These are phyloP conservation scores for Mortierella sp. DNA, from an alignment of 371 early-diverging fungal genomes.

Conservation along the genomic window DNA sequence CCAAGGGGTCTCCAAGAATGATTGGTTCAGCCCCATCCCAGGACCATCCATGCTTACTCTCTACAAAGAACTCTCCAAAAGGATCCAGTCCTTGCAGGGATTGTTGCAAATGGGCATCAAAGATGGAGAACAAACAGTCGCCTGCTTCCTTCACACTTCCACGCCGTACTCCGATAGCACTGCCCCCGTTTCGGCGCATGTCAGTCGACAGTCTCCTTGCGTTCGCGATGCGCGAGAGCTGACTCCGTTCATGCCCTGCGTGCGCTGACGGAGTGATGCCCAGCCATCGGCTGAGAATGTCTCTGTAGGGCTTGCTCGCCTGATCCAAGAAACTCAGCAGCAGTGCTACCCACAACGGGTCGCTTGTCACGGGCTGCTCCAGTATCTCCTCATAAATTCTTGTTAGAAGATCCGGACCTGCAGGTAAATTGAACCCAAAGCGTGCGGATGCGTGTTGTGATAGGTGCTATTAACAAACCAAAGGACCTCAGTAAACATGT, in stretches of 20 bases:
- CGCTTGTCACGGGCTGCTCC: conserved; percentile 42
- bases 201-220: conserved; percentile 3
- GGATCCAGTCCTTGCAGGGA: conserved; percentile 55
- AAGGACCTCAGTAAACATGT: too few species aligned
- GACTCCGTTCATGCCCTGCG: not conserved
- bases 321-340: conserved; percentile 57
- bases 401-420: conserved; percentile 58
- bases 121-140: conserved; percentile 8
- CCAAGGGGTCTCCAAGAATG: conserved; percentile 25
- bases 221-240: not conserved
- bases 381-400: conserved; percentile 54
- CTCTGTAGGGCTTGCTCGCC: conserved; percentile 60
- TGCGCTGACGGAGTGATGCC: conserved; percentile 37
- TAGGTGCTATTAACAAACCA: conserved; percentile 12
- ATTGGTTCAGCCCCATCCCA: conserved; percentile 36
- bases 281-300: conserved; percentile 64
- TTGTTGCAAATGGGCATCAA: conserved; percentile 40
- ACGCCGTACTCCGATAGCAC: not conserved
- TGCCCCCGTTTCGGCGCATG: conserved; percentile 1
- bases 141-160: not conserved
- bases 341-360: conserved; percentile 56
- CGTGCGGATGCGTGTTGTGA: conserved; percentile 11
- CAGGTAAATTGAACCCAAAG: conserved; percentile 58
- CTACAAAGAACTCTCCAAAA: conserved; percentile 62
- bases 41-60: conserved; percentile 29